A percentile compares a stretch with the other conserved stretches of the same genome.
Conservation (phyloP, 2,329 filamentous ascomycete genomes). For the Cercospora zeae-maydis region DNA sequence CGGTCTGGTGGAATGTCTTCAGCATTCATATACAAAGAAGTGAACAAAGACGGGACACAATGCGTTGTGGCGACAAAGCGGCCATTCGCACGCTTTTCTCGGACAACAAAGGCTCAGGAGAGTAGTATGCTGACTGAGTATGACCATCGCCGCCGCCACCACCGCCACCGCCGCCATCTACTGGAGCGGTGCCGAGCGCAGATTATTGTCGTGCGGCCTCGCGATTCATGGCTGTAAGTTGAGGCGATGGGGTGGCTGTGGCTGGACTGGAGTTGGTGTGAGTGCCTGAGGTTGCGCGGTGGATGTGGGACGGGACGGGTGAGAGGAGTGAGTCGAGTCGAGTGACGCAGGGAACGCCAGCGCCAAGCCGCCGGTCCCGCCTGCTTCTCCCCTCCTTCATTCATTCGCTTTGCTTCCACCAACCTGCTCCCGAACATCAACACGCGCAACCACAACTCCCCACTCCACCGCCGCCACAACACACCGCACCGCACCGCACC, state of each 20-base stretch:
- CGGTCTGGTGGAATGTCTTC: not conserved
- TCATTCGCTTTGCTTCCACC: not conserved
- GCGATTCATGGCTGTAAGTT: no score
- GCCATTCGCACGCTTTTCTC: not conserved
- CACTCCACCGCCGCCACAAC: constrained; percentile 11
- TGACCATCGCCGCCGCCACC: no score
- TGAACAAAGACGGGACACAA: not conserved
- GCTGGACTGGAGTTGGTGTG: no score
- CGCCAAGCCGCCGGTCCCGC: not conserved
- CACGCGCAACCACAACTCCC: constrained; percentile 5
- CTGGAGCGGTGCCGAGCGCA: no score
- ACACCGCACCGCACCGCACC: constrained; percentile 1
- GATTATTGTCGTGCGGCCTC: no score
- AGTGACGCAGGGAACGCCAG: not conserved
- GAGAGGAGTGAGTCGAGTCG: not conserved
- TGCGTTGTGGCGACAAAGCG: not conserved
- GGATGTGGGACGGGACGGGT: not conserved
- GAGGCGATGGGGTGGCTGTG: no score
- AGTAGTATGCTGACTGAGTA: not conserved
- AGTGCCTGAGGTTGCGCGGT: not conserved
- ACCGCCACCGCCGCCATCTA: no score
- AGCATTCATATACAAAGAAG: not conserved
- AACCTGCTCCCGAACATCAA: constrained; percentile 2
- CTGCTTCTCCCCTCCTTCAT: constrained; percentile 1
- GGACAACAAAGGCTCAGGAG: not conserved